Percentiles rank a stretch among this genome's conserved stretches.
phyloP scores from a whole-genome alignment of 495 filamentous ascomycete genomes.

The Physcia stellaris region DNA sequence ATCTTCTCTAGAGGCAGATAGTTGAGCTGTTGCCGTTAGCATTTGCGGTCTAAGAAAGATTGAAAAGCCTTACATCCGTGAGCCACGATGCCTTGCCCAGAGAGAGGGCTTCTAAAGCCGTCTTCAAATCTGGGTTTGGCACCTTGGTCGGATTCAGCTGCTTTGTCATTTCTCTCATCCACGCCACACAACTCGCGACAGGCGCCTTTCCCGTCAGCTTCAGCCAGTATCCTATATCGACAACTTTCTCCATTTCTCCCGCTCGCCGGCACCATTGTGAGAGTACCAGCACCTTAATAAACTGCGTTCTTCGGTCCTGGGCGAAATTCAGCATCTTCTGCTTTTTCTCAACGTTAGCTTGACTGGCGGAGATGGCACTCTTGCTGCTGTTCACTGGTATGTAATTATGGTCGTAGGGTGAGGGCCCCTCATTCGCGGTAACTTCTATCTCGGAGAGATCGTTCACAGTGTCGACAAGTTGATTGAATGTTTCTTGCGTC shows the following conservation, averaged over 20 bases:
- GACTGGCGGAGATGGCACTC: conserved; percentile 38
- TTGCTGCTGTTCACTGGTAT: conserved; percentile 36
- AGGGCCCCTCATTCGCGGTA: too few species aligned
- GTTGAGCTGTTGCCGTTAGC: conserved; percentile 39
- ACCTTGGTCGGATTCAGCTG: conserved; percentile 50
- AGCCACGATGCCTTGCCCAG: conserved; percentile 61
- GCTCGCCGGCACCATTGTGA: conserved; percentile 75
- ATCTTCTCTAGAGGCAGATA: conserved; percentile 68
- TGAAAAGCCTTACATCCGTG: conserved; percentile 47
- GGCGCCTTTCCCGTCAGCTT: conserved; percentile 39
- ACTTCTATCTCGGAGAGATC: conserved; percentile 52
- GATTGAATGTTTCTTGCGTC: conserved; percentile 68
- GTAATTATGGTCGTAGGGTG: conserved; percentile 13
- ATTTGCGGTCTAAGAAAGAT: conserved; percentile 6
- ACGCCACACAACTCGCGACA: conserved; percentile 42
- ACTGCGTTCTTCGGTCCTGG: conserved; percentile 49
- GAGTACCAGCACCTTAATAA: conserved; percentile 83
- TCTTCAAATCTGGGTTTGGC: conserved; percentile 79
- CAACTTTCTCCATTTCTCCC: conserved; percentile 61
- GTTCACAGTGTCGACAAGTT: conserved; percentile 54
- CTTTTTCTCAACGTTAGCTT: conserved; percentile 68
- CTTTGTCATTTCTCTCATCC: conserved; percentile 55
- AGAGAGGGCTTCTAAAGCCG: conserved; percentile 71
- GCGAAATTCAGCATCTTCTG: conserved; percentile 58
- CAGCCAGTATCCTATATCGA: conserved; percentile 69